Evolutionary conservation across 371 early-diverging fungal genomes (phyloP).

Genomic region (Thermomucor indicae-seudaticae): DNA sequence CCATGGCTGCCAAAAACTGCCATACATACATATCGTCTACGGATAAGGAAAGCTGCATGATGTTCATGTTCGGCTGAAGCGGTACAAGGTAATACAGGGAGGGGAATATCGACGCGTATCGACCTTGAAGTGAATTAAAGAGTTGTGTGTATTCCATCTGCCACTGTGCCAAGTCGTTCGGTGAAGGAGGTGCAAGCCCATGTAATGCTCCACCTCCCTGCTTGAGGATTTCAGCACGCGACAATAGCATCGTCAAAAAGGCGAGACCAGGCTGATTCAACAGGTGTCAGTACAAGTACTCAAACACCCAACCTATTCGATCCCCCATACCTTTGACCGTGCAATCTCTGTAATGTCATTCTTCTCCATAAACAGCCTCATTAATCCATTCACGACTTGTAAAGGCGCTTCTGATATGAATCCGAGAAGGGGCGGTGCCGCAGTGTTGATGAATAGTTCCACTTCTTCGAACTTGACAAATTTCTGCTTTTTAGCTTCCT

Average conservation of each 20-base stretch:
- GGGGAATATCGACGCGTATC: slow-evolving; percentile 77
- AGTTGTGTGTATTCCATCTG: slow-evolving; percentile 72
- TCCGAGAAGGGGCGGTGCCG: slow-evolving; percentile 76
- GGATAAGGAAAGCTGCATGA: slow-evolving; percentile 30
- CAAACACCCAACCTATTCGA: background rate
- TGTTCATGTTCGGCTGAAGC: slow-evolving; percentile 42
- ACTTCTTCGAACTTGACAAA: slow-evolving; percentile 57
- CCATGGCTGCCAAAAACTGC: slow-evolving; percentile 96
- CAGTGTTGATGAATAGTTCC: slow-evolving; percentile 80
- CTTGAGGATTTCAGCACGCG: slow-evolving; percentile 86
- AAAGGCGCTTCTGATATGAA: slow-evolving; percentile 83
- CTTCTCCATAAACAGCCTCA: slow-evolving; percentile 80
- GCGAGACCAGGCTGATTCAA: slow-evolving; percentile 68
- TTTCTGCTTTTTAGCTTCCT: slow-evolving; percentile 41
- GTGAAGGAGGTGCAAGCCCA: slow-evolving; percentile 52
- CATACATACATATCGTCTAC: slow-evolving; percentile 93
- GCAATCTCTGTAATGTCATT: slow-evolving; percentile 82
- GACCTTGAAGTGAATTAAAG: slow-evolving; percentile 70
- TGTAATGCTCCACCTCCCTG: slow-evolving; percentile 67
- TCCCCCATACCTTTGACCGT: slow-evolving; percentile 58
- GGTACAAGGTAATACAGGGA: slow-evolving; percentile 47
- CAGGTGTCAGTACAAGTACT: background rate
- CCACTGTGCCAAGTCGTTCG: slow-evolving; percentile 68
- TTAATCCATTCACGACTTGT: slow-evolving; percentile 70
- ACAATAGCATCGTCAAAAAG: slow-evolving; percentile 85